These are phyloP conservation scores for Euphorbia celastroides DNA, from an alignment of 441 rosid species.

Conservation along the genomic window DNA sequence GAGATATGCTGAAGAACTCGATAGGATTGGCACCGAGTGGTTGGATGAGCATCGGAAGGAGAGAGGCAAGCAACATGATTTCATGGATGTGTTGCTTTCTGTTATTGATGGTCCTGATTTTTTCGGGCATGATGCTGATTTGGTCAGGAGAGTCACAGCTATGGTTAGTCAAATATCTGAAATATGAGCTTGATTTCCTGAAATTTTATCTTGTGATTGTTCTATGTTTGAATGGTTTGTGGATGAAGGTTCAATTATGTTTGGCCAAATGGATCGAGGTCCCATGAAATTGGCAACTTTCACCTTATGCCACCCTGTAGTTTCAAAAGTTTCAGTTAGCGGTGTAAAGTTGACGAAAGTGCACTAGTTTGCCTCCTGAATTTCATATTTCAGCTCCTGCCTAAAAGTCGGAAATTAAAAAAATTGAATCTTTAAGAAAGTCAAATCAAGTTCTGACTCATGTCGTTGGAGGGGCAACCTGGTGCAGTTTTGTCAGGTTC, in stretches of 20 bases:
- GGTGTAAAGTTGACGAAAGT: no score
- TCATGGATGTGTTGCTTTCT: conserved; percentile 44
- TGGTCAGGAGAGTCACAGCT: conserved; percentile 36
- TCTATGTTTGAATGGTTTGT: not conserved
- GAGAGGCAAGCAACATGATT: conserved; percentile 24
- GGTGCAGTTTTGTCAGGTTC: no score
- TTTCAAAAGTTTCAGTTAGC: no score
- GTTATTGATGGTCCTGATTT: conserved; percentile 23
- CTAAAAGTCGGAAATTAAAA: no score
- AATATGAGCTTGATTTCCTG: not conserved
- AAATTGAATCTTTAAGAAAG: no score
- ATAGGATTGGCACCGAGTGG: conserved; percentile 32
- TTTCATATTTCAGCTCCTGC: no score
- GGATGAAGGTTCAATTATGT: not conserved
- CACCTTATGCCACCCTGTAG: no score
- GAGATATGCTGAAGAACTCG: conserved; percentile 30
- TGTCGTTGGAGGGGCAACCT: no score
- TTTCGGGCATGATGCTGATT: conserved; percentile 27
- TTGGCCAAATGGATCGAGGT: no score
- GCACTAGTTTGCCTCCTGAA: no score
- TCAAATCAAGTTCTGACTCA: no score
- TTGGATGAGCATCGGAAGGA: conserved; percentile 31
- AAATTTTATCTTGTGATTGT: not conserved
- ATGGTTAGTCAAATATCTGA: conserved; percentile 22
- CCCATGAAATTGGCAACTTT: no score